Evolutionary conservation across 495 filamentous ascomycete species (phyloP), one percentile per base, ranked within the genome.

Genomic region (Diplogelasinospora grovesii): DNA sequence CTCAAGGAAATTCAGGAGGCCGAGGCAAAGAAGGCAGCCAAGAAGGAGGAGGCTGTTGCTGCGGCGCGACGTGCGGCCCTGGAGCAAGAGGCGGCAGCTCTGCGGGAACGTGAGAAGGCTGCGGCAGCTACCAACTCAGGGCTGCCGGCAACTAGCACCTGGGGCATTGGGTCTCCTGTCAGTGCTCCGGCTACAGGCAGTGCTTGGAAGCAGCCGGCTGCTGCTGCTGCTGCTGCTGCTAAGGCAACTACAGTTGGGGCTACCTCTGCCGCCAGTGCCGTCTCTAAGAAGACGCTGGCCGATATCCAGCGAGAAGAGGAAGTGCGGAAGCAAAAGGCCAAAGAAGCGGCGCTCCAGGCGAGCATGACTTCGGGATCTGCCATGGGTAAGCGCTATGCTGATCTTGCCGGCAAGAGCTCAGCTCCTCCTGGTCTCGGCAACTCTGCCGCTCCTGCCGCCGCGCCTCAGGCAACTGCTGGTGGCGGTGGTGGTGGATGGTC

Each of bases 221-320:
- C 63, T 8, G 49, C 59, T 13, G 46, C 63, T 8, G 49, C 59
- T 13, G 67, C 57, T 55, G 46, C 63, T 8, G 49, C 59, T 13
- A 69, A 69, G 39, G 50, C 33, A 14, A 39, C 30, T 10, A 36
- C 43, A 4, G 46, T 50, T 6, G 50, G 40, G 6, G 54, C 64
- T 8, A 45, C 62, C 8, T 53, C 73, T 27, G 60, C 72, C 10
- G 60, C 72, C 10, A 61, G 64, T 4, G 52, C 70, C 13, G 53
- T 50, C 8, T 64, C 77, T 22, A 89, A 89, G 72, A 97, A 95
- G 74, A 95, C 89, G 0, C 71, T 97, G 22, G 85, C 86, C 34
- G 90, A 97, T 43, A 97, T 97, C 44, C 92, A 97, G 58, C 88
- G 89, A 53, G 92, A 98, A 66, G 92, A 98, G 51, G 92, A 97